Percentiles rank a stretch among this genome's conserved stretches.
phyloP scores from a whole-genome alignment of 176 grass and related monocot genomes.

The Juncus inflexus region DNA sequence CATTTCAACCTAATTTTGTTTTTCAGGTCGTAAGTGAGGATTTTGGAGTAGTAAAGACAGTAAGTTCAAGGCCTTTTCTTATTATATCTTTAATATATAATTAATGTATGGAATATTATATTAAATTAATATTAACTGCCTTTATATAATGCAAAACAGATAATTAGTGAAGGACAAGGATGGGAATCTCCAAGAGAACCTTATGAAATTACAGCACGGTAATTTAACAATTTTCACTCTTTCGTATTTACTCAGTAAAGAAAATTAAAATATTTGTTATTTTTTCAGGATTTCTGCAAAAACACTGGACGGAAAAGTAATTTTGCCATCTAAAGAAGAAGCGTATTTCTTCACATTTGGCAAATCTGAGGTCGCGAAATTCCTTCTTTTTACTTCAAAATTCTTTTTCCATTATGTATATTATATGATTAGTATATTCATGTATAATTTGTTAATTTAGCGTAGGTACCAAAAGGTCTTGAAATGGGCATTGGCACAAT shows the following conservation, averaged over 20 bases:
- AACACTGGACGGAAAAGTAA: constrained; percentile 72
- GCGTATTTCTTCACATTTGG: constrained; percentile 87
- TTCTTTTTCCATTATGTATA: constrained; percentile 7
- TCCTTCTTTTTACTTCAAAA: constrained; percentile 21
- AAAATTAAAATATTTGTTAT: constrained; percentile 2
- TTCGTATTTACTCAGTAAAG: neutral
- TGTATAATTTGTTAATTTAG: constrained; percentile 40
- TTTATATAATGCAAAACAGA: constrained; percentile 35
- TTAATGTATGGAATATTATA: neutral
- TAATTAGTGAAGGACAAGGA: constrained; percentile 78
- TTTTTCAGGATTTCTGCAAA: constrained; percentile 70
- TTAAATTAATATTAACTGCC: neutral
- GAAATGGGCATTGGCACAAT: constrained; percentile 94
- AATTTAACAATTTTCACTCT: constrained; percentile 25
- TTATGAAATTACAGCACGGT: constrained; percentile 88
- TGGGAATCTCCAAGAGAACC: constrained; percentile 97
- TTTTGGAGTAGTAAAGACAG: constrained; percentile 89
- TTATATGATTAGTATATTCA: constrained; percentile 19
- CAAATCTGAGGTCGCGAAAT: constrained; percentile 80
- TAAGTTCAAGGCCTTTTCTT: constrained; percentile 23
- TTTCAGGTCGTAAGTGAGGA: constrained; percentile 79
- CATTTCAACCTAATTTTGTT: constrained; percentile 20
- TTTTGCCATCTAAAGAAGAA: constrained; percentile 54
- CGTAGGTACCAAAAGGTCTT: constrained; percentile 93
- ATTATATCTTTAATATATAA: constrained; percentile 8